phyloP scores from a whole-genome alignment of 2,329 filamentous ascomycete species.

The Curvularia spicifera region DNA sequence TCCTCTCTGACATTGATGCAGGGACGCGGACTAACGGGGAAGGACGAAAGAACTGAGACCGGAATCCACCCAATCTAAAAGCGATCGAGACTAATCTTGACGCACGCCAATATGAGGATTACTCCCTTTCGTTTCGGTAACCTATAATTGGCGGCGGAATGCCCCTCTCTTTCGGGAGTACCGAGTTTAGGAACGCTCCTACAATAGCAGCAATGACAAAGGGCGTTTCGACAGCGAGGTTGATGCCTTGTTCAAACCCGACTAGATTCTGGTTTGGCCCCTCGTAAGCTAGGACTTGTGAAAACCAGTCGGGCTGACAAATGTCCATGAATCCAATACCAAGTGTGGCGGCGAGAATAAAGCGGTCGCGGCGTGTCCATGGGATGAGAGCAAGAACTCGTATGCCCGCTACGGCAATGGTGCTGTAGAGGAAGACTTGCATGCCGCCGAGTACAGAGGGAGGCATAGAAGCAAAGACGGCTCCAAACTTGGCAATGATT shows the following conservation, averaged over 20 bases:
- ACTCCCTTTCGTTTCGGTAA: constrained; percentile 19
- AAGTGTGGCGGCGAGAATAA: constrained; percentile 35
- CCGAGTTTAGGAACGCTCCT: constrained; percentile 51
- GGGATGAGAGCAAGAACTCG: constrained; percentile 36
- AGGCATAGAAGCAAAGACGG: constrained; percentile 39
- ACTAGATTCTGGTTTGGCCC: constrained; percentile 47
- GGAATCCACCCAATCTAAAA: not conserved
- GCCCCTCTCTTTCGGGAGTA: constrained; percentile 46
- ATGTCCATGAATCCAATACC: constrained; percentile 49
- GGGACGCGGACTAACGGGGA: not conserved
- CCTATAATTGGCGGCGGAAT: not conserved
- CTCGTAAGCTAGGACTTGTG: constrained; percentile 48
- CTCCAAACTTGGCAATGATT: constrained; percentile 38
- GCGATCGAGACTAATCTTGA: constrained; percentile 1
- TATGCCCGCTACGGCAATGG: constrained; percentile 37
- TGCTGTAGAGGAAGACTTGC: constrained; percentile 47
- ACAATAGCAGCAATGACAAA: constrained; percentile 52
- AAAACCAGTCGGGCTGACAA: constrained; percentile 50
- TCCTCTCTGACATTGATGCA: not conserved
- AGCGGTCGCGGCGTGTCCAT: constrained; percentile 39
- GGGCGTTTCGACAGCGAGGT: constrained; percentile 51
- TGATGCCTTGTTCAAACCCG: constrained; percentile 52
- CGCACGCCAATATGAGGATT: constrained; percentile 19
- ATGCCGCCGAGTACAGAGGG: constrained; percentile 56
- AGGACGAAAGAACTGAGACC: not conserved